Conservation (phyloP, 176 grass and related monocot species). For the Cocos nucifera region DNA sequence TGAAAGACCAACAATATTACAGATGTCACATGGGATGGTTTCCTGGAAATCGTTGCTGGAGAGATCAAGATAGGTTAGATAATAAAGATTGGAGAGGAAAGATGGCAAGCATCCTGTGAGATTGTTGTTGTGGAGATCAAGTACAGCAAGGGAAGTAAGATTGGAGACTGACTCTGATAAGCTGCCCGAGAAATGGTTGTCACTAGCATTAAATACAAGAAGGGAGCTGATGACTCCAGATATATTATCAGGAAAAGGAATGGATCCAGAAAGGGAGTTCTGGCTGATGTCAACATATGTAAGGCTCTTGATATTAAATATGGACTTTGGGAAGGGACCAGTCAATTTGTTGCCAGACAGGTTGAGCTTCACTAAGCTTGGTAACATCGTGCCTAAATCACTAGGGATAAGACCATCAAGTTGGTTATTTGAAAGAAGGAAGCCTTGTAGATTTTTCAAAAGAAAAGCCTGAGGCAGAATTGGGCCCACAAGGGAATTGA, state of each 20-base stretch:
- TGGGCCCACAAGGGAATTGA: slow-evolving; percentile 53
- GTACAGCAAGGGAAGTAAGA: slow-evolving; percentile 56
- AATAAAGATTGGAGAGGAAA: slow-evolving; percentile 53
- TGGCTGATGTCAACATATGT: slow-evolving; percentile 64
- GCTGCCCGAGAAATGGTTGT: slow-evolving; percentile 62
- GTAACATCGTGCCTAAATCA: slow-evolving; percentile 52
- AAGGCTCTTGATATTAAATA: slow-evolving; percentile 49
- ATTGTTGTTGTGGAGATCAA: slow-evolving; percentile 85
- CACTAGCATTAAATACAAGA: slow-evolving; percentile 72
- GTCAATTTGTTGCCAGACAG: slow-evolving; percentile 70
- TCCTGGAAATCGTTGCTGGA: slow-evolving; percentile 69
- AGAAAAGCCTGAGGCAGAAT: slow-evolving; percentile 46
- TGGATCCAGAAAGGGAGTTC: slow-evolving; percentile 63
- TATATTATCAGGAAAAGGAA: slow-evolving; percentile 37
- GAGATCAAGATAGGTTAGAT: slow-evolving; percentile 83
- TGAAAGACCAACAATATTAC: slow-evolving; percentile 56
- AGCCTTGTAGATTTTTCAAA: slow-evolving; percentile 57
- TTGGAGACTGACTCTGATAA: slow-evolving; percentile 68
- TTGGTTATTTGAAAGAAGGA: slow-evolving; percentile 76
- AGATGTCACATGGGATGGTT: slow-evolving; percentile 67
- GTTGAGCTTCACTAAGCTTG: slow-evolving; percentile 57
- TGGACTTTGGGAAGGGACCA: slow-evolving; percentile 47
- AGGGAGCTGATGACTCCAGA: slow-evolving; percentile 42
- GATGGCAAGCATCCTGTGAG: slow-evolving; percentile 60
- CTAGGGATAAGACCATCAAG: slow-evolving; percentile 57